A percentile compares a stretch with the other conserved stretches of the same genome.
phyloP scores from a whole-genome alignment of 2,329 filamentous ascomycete genomes.

The Aspergillus neoniger region DNA sequence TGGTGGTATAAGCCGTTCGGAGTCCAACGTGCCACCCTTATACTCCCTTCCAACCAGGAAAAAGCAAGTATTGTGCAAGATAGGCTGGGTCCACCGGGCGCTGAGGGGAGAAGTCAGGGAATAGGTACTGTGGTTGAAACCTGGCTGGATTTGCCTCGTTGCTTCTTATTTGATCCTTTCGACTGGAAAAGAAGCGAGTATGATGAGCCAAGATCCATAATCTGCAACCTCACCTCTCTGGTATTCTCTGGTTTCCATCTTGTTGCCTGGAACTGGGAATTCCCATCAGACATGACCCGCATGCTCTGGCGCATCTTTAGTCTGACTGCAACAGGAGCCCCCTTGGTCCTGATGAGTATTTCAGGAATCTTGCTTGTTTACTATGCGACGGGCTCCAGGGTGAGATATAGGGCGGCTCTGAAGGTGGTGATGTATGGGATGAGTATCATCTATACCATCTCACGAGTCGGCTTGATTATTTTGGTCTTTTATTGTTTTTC shows the following conservation, averaged over 20 bases:
- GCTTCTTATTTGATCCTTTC: not conserved
- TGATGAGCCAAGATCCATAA: not conserved
- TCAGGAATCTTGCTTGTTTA: not conserved
- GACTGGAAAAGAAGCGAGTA: not conserved
- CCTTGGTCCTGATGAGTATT: not conserved
- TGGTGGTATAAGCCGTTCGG: slow-evolving; percentile 8
- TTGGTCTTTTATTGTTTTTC: slow-evolving; percentile 9
- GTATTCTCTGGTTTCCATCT: not conserved
- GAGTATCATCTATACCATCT: not conserved
- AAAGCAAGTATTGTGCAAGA: not conserved
- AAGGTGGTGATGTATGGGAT: not conserved
- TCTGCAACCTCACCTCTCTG: not conserved
- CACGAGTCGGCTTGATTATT: not conserved
- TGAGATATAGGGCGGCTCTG: too few species aligned
- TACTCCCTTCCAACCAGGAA: not conserved
- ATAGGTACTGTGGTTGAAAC: too few species aligned
- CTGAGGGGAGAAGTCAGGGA: too few species aligned
- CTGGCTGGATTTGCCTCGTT: not conserved
- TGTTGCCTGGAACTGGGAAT: slow-evolving; percentile 2
- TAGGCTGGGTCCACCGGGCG: too few species aligned
- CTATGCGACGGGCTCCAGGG: too few species aligned
- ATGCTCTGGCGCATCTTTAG: slow-evolving; percentile 6
- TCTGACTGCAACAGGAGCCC: not conserved
- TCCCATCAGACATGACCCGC: not conserved
- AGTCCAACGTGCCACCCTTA: not conserved